Evolutionary conservation across 1,139 yeast species (phyloP).

Genomic region (Protomyces inundatus): DNA sequence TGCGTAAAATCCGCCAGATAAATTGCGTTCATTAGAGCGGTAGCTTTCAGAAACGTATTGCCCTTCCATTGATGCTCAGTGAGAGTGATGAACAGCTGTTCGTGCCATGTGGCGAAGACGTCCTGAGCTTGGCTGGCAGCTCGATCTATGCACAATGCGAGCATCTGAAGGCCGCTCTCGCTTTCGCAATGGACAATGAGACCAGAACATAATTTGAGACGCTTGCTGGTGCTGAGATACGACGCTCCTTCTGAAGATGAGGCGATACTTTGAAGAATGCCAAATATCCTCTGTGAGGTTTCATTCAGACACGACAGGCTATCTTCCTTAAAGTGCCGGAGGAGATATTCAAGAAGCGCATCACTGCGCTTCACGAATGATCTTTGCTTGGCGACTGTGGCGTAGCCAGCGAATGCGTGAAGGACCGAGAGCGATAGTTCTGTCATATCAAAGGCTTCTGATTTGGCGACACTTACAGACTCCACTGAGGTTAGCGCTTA

Average conservation of each 20-base stretch:
- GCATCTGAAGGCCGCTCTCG: not conserved
- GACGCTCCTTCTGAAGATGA: not conserved
- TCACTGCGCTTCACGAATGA: slow-evolving; percentile 3
- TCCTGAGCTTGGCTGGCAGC: not conserved
- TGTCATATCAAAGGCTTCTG: slow-evolving; percentile 5
- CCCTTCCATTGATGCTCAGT: not conserved
- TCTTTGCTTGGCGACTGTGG: not conserved
- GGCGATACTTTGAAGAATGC: not conserved
- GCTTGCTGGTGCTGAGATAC: not conserved
- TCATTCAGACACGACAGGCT: not conserved
- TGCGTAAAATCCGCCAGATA: not conserved
- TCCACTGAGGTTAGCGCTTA: not conserved
- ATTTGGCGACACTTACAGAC: not conserved
- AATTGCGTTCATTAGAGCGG: not conserved
- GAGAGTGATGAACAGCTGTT: not conserved
- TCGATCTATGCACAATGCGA: not conserved
- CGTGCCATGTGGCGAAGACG: not conserved
- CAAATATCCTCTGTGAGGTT: not conserved
- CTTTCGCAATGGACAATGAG: not conserved
- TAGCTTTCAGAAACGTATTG: not conserved
- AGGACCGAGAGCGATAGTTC: slow-evolving; percentile 6
- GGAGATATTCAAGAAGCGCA: not conserved
- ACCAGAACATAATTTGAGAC: not conserved
- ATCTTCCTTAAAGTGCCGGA: not conserved
- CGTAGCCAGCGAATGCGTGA: not conserved